Conservation (phyloP, 352 stramenopile genomes). For the Aphanomyces invadans region DNA sequence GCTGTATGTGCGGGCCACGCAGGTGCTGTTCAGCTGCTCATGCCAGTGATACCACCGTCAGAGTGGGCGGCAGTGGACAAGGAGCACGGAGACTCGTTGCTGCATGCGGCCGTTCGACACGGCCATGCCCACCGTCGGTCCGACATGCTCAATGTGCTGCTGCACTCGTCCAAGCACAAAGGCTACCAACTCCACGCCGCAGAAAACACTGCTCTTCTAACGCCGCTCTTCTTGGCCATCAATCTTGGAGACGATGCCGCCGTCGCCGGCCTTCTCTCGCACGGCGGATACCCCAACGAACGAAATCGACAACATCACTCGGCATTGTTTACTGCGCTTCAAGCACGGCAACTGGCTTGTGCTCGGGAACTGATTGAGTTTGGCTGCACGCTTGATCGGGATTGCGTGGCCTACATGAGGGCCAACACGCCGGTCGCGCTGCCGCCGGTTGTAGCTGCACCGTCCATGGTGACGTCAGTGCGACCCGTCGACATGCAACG, state of each 20-base stretch:
- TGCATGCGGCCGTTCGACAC: constrained; percentile 9
- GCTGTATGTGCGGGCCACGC: neutral
- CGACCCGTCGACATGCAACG: neutral
- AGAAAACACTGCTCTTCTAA: constrained; percentile 9
- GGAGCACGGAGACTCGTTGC: neutral
- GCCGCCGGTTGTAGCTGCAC: neutral
- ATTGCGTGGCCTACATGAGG: constrained; percentile 9
- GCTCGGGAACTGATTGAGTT: constrained; percentile 6
- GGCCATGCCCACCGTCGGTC: no score
- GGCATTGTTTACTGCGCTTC: neutral
- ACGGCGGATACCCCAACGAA: constrained; percentile 21
- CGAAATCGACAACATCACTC: constrained; percentile 12
- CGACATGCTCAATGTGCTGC: neutral
- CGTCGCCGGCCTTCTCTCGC: neutral
- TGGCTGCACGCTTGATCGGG: constrained; percentile 8
- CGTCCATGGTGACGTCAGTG: neutral
- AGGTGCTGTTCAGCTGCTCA: neutral
- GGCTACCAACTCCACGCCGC: neutral
- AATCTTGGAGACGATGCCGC: neutral
- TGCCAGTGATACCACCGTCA: neutral
- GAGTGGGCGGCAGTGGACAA: neutral
- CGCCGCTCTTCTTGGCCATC: constrained; percentile 23
- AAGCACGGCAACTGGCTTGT: neutral
- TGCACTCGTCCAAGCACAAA: constrained; percentile 3
- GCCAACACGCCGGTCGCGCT: neutral